These are phyloP conservation scores for Macrolepiota albuminosa DNA, from an alignment of 768 basidiomycete species.

Conservation along the genomic window DNA sequence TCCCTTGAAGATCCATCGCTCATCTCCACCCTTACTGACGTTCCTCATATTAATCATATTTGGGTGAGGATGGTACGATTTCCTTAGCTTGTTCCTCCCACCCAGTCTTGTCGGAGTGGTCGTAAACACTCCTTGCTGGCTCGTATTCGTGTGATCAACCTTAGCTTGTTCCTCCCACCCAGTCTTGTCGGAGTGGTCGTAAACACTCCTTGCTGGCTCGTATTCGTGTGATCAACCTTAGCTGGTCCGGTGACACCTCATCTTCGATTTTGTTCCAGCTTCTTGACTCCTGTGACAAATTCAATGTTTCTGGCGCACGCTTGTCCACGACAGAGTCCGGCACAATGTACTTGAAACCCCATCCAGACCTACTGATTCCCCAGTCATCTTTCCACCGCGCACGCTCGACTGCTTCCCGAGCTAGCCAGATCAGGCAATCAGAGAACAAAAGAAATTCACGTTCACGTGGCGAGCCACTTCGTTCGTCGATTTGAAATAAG, in stretches of 20 bases:
- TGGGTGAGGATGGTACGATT: conserved; percentile 25
- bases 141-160: not conserved
- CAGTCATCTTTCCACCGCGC: conserved; percentile 27
- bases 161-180: conserved; percentile 5
- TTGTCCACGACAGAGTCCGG: conserved; percentile 11
- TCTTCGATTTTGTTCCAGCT: conserved; percentile 59
- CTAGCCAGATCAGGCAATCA: conserved; percentile 78
- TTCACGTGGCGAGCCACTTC: conserved; percentile 43
- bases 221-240: not conserved
- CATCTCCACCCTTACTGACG: conserved; percentile 46
- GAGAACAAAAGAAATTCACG: conserved; percentile 80
- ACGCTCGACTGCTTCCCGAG: conserved; percentile 40
- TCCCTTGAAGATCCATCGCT: conserved; percentile 73
- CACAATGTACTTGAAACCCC: conserved; percentile 15
- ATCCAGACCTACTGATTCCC: conserved; percentile 25
- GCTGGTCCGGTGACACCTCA: conserved; percentile 34
- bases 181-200: conserved; percentile 17
- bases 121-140: conserved; percentile 14
- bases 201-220: conserved; percentile 8
- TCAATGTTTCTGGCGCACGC: conserved; percentile 8
- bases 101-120: conserved; percentile 14
- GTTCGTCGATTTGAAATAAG: conserved; percentile 55
- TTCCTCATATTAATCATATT: conserved; percentile 27
- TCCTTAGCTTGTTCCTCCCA: conserved; percentile 12
- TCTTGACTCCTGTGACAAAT: conserved; percentile 23